A percentile compares a stretch with the other conserved stretches of the same genome.
These are phyloP conservation scores for Tolypocladium ophioglossoides DNA, from an alignment of 2,329 filamentous ascomycete genomes.

Conservation along the genomic window DNA sequence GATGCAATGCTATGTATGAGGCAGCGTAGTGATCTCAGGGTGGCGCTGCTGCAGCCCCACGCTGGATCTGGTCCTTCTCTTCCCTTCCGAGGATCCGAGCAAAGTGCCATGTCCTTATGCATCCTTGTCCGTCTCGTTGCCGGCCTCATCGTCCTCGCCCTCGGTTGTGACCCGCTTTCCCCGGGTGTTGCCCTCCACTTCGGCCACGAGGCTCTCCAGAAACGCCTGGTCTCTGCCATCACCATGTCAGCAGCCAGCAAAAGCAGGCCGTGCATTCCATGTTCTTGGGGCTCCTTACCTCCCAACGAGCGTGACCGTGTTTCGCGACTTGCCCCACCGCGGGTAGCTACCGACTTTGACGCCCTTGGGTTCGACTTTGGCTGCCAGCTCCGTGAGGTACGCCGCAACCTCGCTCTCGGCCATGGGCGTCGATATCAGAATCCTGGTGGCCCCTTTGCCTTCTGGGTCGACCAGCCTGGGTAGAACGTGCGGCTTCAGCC, in stretches of 20 bases:
- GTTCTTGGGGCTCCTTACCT: slow-evolving; percentile 20
- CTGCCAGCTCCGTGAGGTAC: slow-evolving; percentile 72
- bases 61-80: neutral
- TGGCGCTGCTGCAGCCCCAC: neutral
- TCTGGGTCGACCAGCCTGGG: slow-evolving; percentile 69
- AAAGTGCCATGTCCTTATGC: neutral
- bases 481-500: slow-evolving; percentile 59
- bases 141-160: slow-evolving; percentile 52
- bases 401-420: slow-evolving; percentile 76
- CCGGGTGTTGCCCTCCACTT: slow-evolving; percentile 67
- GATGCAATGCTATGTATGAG: neutral
- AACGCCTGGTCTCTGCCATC: slow-evolving; percentile 53
- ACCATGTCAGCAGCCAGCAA: slow-evolving; percentile 6
- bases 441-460: slow-evolving; percentile 66
- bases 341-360: slow-evolving; percentile 96
- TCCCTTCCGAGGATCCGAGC: neutral
- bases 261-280: neutral
- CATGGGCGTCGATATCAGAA: slow-evolving; percentile 79
- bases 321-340: slow-evolving; percentile 75
- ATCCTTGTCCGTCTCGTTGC: slow-evolving; percentile 1
- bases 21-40: neutral
- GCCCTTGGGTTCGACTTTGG: slow-evolving; percentile 59
- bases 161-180: slow-evolving; percentile 61
- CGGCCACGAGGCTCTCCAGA: slow-evolving; percentile 66
- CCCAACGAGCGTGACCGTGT: slow-evolving; percentile 82